Evolutionary conservation across 2,329 filamentous ascomycete species (phyloP).

Genomic region (Exophiala phaeomuriformis): DNA sequence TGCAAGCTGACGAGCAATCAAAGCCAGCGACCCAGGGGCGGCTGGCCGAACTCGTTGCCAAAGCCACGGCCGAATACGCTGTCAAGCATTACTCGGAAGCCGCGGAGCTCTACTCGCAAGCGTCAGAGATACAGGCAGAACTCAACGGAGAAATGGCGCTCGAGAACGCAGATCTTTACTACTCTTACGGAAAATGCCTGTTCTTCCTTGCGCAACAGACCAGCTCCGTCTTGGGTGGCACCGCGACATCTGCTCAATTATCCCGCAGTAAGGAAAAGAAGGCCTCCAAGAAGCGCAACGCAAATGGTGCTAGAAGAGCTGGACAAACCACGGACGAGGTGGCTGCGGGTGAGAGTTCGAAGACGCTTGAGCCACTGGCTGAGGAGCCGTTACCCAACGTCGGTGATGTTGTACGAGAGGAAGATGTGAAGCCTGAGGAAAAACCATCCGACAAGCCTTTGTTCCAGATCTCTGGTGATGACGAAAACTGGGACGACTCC

Average conservation of each 20-base stretch:
- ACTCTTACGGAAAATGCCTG: constrained; percentile 85
- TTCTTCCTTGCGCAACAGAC: constrained; percentile 92
- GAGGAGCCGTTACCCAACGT: constrained; percentile 33
- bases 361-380: background rate
- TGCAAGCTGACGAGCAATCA: constrained; percentile 5
- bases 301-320: constrained; percentile 25
- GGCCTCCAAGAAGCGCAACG: constrained; percentile 32
- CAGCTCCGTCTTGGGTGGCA: constrained; percentile 85
- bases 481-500: constrained; percentile 77
- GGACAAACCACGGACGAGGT: constrained; percentile 6
- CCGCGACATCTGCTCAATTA: constrained; percentile 52
- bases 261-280: constrained; percentile 46
- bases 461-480: constrained; percentile 85
- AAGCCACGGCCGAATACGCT: constrained; percentile 76
- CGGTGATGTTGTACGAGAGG: constrained; percentile 36
- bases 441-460: constrained; percentile 58
- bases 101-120: constrained; percentile 78
- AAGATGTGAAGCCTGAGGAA: constrained; percentile 30
- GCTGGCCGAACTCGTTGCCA: constrained; percentile 69
- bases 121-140: constrained; percentile 81
- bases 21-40: constrained; percentile 46
- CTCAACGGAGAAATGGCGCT: constrained; percentile 87
- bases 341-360: constrained; percentile 4
- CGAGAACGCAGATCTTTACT: constrained; percentile 88
- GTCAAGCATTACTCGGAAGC: constrained; percentile 83